Evolutionary conservation across 176 grass and related monocot species (phyloP).

Genomic region (Triticum aestivum): DNA sequence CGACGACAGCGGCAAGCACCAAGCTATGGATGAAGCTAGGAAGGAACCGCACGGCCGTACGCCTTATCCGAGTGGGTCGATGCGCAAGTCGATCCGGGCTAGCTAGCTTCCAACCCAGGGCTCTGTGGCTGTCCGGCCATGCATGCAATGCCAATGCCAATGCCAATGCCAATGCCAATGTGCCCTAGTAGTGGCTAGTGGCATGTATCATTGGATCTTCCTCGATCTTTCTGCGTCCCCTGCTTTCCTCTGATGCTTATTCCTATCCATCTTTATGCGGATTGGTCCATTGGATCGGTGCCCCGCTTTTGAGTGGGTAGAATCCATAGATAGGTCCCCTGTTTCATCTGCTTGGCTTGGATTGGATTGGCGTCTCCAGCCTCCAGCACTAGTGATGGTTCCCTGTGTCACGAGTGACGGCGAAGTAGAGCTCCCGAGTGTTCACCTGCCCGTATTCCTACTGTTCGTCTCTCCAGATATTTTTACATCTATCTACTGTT

Average conservation of each 20-base stretch:
- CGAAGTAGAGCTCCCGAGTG: conserved; percentile 18
- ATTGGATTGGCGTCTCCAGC: neutral
- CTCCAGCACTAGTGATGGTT: conserved; percentile 19
- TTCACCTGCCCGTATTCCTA: conserved; percentile 38
- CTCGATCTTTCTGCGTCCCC: neutral
- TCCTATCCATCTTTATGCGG: neutral
- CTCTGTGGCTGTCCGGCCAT: neutral
- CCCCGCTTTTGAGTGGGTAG: conserved; percentile 31
- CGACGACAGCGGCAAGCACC: conserved; percentile 33
- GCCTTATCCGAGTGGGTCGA: conserved; percentile 12
- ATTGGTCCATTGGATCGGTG: neutral
- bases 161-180: conserved; percentile 28
- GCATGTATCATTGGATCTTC: neutral
- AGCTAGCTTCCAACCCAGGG: conserved; percentile 15
- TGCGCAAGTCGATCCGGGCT: neutral
- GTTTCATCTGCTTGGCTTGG: conserved; percentile 20
- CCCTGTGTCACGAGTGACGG: conserved; percentile 27
- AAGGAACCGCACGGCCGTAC: neutral
- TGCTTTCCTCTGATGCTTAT: conserved; percentile 30
- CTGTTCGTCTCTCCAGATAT: conserved; percentile 21
- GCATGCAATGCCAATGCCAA: neutral
- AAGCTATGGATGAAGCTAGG: neutral
- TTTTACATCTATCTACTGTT: conserved; percentile 22
- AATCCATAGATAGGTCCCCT: conserved; percentile 33
- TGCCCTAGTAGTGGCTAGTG: conserved; percentile 5